Base-by-base conservation (phyloP, 192 early-diverging fungal genomes). In the Powellomyces hirtus region DNA sequence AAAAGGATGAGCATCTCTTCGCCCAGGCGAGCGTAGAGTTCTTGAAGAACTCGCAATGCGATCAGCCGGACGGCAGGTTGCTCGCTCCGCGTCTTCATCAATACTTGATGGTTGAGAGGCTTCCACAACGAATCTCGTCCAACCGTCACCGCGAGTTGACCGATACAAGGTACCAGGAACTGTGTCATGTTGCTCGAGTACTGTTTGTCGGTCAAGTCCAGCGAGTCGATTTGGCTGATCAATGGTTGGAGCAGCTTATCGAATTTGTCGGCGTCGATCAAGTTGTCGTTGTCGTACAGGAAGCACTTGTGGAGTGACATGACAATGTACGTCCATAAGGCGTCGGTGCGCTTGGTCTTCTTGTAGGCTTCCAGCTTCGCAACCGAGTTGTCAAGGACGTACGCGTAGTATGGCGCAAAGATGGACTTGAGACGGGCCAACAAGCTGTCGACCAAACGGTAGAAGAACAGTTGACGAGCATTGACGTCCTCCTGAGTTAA, bases 1-100 rank as follows among this genome's bases (percentile, higher is more conserved):
- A 99, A 81, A 62, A 94, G 77, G 29, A 92, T 81, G 36, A 97
- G 79, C 79, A 92, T 94, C 71, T 95, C 94, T 71, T 99, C 97
- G n/a, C 95, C 94, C 8, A 97, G 78, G 33, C 83, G 81, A 57
- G 83, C 77, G 69, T 97, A 99, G 36, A 97, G 86, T 62, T 92
- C 90, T 62, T 91, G 85, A 53, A 95, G 62, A 7, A 85, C 80
- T 40, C 79, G 69, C 50, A 96, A 69, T 5, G 92, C 84, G 1
- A 86, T 88, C 6, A 92, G 71, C 4, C 94, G 89, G 33, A 80
- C 68, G 13, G 70, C 50, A 16, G 87, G 78, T 44, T 86, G 72
- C 27, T 92, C 88, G 40, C 85, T 84, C n/a, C 92, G 81, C 8
- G 89, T 88, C 68, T 89, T 89, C 60, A 90, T 77, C 81, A 97